Evolutionary conservation across 2,329 filamentous ascomycete genomes (phyloP).

Genomic region (Colletotrichum sp.): DNA sequence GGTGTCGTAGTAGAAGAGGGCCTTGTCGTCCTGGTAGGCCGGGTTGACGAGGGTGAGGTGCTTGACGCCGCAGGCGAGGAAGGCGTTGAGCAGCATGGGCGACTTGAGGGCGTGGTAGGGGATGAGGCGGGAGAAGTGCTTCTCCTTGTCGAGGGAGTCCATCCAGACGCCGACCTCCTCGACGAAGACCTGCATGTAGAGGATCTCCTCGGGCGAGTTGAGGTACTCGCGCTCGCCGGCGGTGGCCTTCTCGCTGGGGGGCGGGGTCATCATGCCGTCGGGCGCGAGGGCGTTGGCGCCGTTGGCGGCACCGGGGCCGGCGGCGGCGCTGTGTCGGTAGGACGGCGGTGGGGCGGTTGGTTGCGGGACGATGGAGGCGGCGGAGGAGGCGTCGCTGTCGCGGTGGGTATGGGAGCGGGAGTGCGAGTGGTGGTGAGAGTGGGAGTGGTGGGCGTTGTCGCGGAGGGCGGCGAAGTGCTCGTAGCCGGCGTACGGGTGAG

Average conservation of each 20-base stretch:
- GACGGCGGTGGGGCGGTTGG: constrained; percentile 34
- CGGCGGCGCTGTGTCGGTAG: constrained; percentile 23
- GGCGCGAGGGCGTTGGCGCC: constrained; percentile 28
- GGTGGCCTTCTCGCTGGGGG: constrained; percentile 39
- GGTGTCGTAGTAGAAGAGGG: constrained; percentile 82
- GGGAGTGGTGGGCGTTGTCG: constrained; percentile 11
- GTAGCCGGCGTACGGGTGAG: constrained; percentile 5
- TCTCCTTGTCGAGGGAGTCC: constrained; percentile 85
- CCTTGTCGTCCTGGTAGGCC: constrained; percentile 75
- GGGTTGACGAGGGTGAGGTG: constrained; percentile 77
- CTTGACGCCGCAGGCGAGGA: constrained; percentile 86
- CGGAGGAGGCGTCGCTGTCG: constrained; percentile 42
- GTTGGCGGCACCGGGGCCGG: constrained; percentile 28
- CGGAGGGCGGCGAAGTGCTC: constrained; percentile 6
- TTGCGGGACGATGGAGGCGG: constrained; percentile 43
- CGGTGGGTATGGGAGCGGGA: constrained; percentile 29
- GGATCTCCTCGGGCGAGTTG: constrained; percentile 76
- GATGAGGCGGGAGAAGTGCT: constrained; percentile 86
- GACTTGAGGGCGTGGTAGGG: constrained; percentile 83
- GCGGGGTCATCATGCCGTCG: constrained; percentile 43
- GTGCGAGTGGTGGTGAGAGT: constrained; percentile 29
- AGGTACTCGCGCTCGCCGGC: constrained; percentile 64
- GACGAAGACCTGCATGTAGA: constrained; percentile 92
- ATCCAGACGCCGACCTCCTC: constrained; percentile 93
- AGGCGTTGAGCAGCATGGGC: constrained; percentile 87